Base-by-base conservation (phyloP, 2,329 filamentous ascomycete genomes). In the Aspergillus arachidicola region DNA sequence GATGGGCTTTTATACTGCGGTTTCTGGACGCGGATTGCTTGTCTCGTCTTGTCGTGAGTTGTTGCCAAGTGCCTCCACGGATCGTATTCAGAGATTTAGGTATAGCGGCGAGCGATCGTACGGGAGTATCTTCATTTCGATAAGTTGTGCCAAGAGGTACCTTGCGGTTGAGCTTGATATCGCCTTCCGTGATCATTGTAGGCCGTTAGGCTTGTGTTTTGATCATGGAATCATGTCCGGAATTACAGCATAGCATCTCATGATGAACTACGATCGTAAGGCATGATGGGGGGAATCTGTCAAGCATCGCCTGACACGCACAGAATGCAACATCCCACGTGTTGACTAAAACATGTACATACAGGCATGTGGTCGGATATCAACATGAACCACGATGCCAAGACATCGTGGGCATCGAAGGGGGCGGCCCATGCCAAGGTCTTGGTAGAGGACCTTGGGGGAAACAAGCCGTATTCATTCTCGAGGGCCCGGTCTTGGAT, bases 401-500 rank as follows among this genome's bases (percentile, higher is more conserved):
- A 51, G 43, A 51, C 16, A 36, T 28, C 38, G 21, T 51, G 48
- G 48, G 48, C 38, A 14, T 46, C 6, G 32, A 34, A 30, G 9
- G 32, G 32, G 11, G 34, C 32, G 46, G 26, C 21, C 16, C 14
- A 50, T 41, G 58, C 59, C 54, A 61, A 61, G 59, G 59, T 32
- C 51, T 55, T 55, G 36, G 38, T 32, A 38, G 51, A 63, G 71
- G 66, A 71, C 70, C 66, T 72, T 68, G 69, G 54, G 58, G 61
- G 69, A 60, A 38, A 53, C 34, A 56, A 50, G 55, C 57, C 55
- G 56, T 45, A 45, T 32, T 23, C 5, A 21, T 19, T 55, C 6
- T 34, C 14, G 38, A 34, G 19, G 30, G 34, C 12, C n/a, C 14
- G 23, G n/a, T 53, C 38, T 36, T 23, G 23, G 9, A 7, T 30